A percentile compares a stretch with the other conserved stretches of the same genome.
Conservation (phyloP, 805 yeast species). For the Saccharomyces eubayanus region DNA sequence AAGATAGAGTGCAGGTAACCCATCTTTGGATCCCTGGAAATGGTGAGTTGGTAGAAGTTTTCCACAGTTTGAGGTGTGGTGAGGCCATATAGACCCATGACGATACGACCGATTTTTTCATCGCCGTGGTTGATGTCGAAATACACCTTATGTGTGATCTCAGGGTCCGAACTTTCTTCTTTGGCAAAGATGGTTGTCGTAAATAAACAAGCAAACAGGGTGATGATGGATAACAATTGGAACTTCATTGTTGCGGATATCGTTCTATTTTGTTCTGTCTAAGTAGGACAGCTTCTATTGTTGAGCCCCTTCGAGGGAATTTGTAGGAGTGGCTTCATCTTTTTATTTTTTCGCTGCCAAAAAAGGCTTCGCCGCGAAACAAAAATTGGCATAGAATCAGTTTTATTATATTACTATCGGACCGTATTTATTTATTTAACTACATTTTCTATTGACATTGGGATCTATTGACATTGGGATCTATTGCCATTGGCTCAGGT, state of each 20-base stretch:
- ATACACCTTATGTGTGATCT: constrained; percentile 68
- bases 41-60: constrained; percentile 73
- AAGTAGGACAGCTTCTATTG: background rate
- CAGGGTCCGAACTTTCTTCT: constrained; percentile 17
- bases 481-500: constrained; percentile 2
- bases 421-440: background rate
- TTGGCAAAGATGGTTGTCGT: background rate
- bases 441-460: too few relatives aligned
- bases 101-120: constrained; percentile 67
- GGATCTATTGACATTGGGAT: too few relatives aligned
- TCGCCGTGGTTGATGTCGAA: constrained; percentile 83
- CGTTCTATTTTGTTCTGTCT: background rate
- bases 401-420: background rate
- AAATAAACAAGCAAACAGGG: background rate
- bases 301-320: background rate
- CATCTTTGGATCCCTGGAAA: constrained; percentile 63
- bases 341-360: background rate
- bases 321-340: background rate
- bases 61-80: constrained; percentile 83
- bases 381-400: background rate
- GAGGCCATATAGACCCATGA: constrained; percentile 79
- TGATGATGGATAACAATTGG: constrained; percentile 3
- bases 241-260: constrained; percentile 5
- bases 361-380: background rate
- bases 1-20: constrained; percentile 56